These are phyloP conservation scores for Crassisporium funariophilum DNA, from an alignment of 768 basidiomycete genomes.

Conservation along the genomic window DNA sequence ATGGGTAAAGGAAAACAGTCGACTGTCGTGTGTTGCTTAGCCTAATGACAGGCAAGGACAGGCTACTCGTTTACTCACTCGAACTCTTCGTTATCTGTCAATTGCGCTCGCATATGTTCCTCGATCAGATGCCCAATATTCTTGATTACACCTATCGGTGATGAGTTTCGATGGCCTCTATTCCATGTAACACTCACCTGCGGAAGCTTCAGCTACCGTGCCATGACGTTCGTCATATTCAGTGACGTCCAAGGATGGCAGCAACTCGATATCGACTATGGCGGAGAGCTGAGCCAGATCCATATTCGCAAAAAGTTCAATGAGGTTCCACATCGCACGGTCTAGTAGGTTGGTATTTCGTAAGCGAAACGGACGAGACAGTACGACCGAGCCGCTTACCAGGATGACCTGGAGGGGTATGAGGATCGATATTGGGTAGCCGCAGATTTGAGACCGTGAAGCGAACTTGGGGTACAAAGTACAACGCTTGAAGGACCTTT, in stretches of 20 bases:
- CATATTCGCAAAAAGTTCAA: conserved; percentile 71
- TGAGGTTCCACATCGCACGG: conserved; percentile 52
- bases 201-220: conserved; percentile 25
- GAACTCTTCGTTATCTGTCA: conserved; percentile 30
- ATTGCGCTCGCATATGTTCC: conserved; percentile 39
- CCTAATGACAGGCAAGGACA: neutral
- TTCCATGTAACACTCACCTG: conserved; percentile 11
- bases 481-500: conserved; percentile 60
- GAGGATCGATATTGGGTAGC: conserved; percentile 29
- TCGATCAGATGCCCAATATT: conserved; percentile 48
- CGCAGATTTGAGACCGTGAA: conserved; percentile 36
- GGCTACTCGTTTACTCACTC: conserved; percentile 28
- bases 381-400: conserved; percentile 22
- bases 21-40: conserved; percentile 24
- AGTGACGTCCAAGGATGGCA: conserved; percentile 48
- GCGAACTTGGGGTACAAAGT: conserved; percentile 72
- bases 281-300: conserved; percentile 63
- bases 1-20: conserved; percentile 60
- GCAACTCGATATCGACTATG: conserved; percentile 52
- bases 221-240: conserved; percentile 33
- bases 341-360: too few relatives aligned
- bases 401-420: conserved; percentile 24
- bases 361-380: neutral
- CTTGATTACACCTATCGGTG: conserved; percentile 50
- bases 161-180: neutral